Evolutionary conservation across 169 alveolate species (phyloP).

Genomic region (Neospora caninum): DNA sequence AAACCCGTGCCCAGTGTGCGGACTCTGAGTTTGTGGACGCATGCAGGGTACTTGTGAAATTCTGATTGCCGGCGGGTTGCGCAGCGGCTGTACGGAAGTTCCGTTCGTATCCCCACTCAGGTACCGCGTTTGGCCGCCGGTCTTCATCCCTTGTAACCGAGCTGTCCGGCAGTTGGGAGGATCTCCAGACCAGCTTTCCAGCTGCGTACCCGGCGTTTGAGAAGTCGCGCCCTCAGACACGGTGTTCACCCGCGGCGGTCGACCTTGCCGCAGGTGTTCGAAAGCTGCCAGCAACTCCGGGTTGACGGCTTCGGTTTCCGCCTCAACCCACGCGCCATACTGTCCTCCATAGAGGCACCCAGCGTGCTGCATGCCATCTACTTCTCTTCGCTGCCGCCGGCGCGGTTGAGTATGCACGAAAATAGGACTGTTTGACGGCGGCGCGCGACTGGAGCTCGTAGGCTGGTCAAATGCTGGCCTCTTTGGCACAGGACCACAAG

Average conservation of each 20-base stretch:
- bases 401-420: no score
- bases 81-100: neutral
- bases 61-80: neutral
- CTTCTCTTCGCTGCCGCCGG: no score
- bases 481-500: no score
- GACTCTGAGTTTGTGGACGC: neutral
- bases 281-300: neutral
- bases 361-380: no score
- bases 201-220: neutral
- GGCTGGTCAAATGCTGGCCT: no score
- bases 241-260: neutral
- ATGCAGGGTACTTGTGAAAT: neutral
- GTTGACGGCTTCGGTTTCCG: neutral
- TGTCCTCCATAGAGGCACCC: no score
- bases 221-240: neutral
- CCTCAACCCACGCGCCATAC: no score
- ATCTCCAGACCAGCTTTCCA: neutral
- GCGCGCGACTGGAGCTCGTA: no score
- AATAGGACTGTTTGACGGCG: no score
- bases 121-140: neutral
- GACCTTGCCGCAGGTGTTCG: neutral
- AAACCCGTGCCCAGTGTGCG: neutral
- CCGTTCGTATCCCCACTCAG: no score
- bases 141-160: neutral
- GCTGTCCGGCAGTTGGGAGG: neutral